Percentiles rank a stretch among this genome's conserved stretches.
Evolutionary conservation across 352 stramenopile genomes (phyloP).

Genomic region (Phytophthora pini): DNA sequence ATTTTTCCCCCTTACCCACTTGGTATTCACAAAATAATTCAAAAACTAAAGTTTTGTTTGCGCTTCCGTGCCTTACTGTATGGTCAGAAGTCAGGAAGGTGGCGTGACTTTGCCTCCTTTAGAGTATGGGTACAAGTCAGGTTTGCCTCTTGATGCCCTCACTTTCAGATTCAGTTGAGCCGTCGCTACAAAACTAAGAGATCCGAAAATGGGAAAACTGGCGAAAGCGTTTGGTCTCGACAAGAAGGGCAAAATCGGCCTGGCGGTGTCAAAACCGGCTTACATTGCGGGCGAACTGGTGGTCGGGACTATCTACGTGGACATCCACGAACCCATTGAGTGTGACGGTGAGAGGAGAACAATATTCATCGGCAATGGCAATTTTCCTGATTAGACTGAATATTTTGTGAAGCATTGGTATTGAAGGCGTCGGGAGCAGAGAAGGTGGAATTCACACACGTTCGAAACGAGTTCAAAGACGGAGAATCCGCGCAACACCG

Average conservation of each 20-base stretch:
- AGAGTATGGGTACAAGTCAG: not conserved
- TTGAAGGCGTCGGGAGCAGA: slow-evolving; percentile 71
- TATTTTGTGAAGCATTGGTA: slow-evolving; percentile 48
- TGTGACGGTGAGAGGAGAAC: slow-evolving; percentile 48
- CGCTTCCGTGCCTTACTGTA: no score
- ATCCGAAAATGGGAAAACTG: slow-evolving; percentile 54
- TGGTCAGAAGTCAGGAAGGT: no score
- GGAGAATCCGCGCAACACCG: no score
- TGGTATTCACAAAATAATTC: no score
- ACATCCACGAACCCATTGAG: slow-evolving; percentile 61
- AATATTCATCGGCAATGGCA: no score
- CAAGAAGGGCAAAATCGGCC: slow-evolving; percentile 70
- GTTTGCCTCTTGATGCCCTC: not conserved
- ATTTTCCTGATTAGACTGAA: no score
- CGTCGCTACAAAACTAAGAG: not conserved
- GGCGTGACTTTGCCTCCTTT: no score
- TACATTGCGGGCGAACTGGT: slow-evolving; percentile 71
- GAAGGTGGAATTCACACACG: slow-evolving; percentile 61
- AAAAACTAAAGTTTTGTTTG: no score
- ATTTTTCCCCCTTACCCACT: no score
- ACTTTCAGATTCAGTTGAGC: not conserved
- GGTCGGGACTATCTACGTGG: slow-evolving; percentile 56
- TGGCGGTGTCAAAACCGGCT: slow-evolving; percentile 61
- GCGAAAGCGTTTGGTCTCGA: slow-evolving; percentile 56
- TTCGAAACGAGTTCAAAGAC: slow-evolving; percentile 22